Conservation (phyloP, 495 filamentous ascomycete species). For the Hyaloscypha variabilis region DNA sequence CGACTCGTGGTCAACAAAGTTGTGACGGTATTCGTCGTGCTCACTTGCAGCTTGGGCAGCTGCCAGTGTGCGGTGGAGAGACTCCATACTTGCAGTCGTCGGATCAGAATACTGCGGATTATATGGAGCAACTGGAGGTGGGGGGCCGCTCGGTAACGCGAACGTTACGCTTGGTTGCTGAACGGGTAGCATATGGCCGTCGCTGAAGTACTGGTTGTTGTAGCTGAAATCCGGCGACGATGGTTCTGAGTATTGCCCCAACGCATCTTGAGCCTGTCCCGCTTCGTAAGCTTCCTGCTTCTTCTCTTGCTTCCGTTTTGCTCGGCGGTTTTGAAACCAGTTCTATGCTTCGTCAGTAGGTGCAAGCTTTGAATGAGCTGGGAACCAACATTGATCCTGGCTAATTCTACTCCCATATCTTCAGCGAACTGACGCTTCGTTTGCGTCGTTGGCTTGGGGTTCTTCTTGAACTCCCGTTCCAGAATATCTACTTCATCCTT, state of each 20-base stretch:
- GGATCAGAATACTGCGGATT: slow-evolving; percentile 33
- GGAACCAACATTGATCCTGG: slow-evolving; percentile 72
- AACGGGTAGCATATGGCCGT: slow-evolving; percentile 7
- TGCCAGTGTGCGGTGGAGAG: slow-evolving; percentile 31
- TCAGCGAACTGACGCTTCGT: slow-evolving; percentile 75
- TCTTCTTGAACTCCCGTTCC: slow-evolving; percentile 73
- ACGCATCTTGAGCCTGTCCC: slow-evolving; percentile 21
- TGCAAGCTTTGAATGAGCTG: neutral
- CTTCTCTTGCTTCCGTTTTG: slow-evolving; percentile 35
- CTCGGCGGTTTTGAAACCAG: slow-evolving; percentile 87
- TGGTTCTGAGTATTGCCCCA: slow-evolving; percentile 28
- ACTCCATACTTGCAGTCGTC: slow-evolving; percentile 28
- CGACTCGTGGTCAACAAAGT: slow-evolving; percentile 15
- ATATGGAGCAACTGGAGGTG: slow-evolving; percentile 27
- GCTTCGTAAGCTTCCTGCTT: slow-evolving; percentile 33
- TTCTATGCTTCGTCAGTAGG: slow-evolving; percentile 54
- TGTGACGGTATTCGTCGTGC: slow-evolving; percentile 22
- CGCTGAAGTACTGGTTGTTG: slow-evolving; percentile 15
- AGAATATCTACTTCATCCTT: slow-evolving; percentile 82
- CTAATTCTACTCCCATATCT: slow-evolving; percentile 70
- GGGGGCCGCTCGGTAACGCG: slow-evolving; percentile 16
- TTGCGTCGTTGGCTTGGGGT: slow-evolving; percentile 77
- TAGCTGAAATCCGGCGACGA: slow-evolving; percentile 30
- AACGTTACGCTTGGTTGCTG: slow-evolving; percentile 19
- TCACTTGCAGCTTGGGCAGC: slow-evolving; percentile 23